Base-by-base conservation (phyloP, 441 rosid species). In the Bruguiera hainesii region DNA sequence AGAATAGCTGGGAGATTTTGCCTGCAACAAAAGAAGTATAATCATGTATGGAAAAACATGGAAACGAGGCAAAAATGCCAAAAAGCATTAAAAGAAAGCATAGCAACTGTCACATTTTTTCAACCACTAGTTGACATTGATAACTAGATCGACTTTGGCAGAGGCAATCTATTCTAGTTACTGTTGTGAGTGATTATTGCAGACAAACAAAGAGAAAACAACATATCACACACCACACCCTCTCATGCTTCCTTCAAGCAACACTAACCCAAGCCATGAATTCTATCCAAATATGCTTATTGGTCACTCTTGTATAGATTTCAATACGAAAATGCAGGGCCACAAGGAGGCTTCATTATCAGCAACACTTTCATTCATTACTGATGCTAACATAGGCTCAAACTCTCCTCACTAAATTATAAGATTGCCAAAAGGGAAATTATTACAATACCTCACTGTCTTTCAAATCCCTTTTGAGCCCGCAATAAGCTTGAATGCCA, bases 1-100 rank as follows among this genome's bases (percentile, higher is more conserved):
- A 31, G 69, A 63, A 77, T 92, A 92, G 71, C 82, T 74, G 6
- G 90, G 75, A 70, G 90, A 75, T 76, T 83, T 90, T 72, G 93
- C 93, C 97, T 91, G 91, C 72, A 65, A 86, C 6, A 57, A 49
- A 55, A 35, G 61, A 57, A 62, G 39, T 60, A 48, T 52, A 39
- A 63, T 59, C 35, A 63, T 60, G 78, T 15, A 25, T 4, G 21
- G 29, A 46, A 35, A 52, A 49, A 30, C 57, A 42, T 3, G 48
- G 48, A 42, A 33, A 10, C 18, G 58, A 42, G 23, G 53, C 46
- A 33, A 58, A 19, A 62, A 52, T 13, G 5, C 31, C n/a, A 50
- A 9, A 9, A 35, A n/a, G 15, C 2, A 6, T 6, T 20, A 11
- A 72, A 72, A 66, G 39, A 5, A 18, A 66, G 21, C 48, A 13